These are phyloP conservation scores for Beauveria rudraprayagi DNA, from an alignment of 2,329 filamentous ascomycete genomes.

Conservation along the genomic window DNA sequence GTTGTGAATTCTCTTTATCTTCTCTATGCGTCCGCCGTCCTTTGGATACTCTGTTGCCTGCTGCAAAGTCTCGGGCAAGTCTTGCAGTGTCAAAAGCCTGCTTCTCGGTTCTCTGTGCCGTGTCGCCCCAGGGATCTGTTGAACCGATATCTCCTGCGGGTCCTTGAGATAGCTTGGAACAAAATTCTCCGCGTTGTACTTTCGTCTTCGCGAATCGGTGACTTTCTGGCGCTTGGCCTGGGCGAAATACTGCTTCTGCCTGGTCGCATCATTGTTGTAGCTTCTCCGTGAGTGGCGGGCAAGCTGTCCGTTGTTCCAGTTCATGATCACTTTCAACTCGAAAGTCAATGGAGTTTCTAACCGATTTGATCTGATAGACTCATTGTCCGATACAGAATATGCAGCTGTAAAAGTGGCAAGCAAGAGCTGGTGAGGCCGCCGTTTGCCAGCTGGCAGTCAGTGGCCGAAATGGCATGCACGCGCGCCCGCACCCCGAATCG, in stretches of 20 bases:
- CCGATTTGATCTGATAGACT: neutral
- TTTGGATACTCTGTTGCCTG: neutral
- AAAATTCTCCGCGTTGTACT: slow-evolving; percentile 13
- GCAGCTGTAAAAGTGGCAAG: slow-evolving; percentile 3
- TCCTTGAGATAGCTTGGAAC: slow-evolving; percentile 21
- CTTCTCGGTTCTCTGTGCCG: neutral
- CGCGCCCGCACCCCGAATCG: neutral
- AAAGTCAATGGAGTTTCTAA: neutral
- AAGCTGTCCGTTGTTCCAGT: slow-evolving; percentile 33
- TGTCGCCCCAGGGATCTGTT: neutral
- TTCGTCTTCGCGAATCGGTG: neutral
- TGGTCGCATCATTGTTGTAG: slow-evolving; percentile 25
- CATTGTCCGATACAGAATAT: neutral
- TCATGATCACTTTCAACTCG: slow-evolving; percentile 24
- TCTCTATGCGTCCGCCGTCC: neutral
- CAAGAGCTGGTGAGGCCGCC: neutral
- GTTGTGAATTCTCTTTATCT: neutral
- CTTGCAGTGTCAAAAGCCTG: neutral
- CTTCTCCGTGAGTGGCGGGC: slow-evolving; percentile 28
- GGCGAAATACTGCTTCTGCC: slow-evolving; percentile 32
- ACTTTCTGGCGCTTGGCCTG: slow-evolving; percentile 16
- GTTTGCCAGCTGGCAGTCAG: slow-evolving; percentile 8
- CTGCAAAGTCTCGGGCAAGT: neutral
- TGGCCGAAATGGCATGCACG: neutral
- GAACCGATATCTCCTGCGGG: neutral